A percentile compares a stretch with the other conserved stretches of the same genome.
phyloP scores from a whole-genome alignment of 2,329 filamentous ascomycete genomes.

The Neofusicoccum sp. region DNA sequence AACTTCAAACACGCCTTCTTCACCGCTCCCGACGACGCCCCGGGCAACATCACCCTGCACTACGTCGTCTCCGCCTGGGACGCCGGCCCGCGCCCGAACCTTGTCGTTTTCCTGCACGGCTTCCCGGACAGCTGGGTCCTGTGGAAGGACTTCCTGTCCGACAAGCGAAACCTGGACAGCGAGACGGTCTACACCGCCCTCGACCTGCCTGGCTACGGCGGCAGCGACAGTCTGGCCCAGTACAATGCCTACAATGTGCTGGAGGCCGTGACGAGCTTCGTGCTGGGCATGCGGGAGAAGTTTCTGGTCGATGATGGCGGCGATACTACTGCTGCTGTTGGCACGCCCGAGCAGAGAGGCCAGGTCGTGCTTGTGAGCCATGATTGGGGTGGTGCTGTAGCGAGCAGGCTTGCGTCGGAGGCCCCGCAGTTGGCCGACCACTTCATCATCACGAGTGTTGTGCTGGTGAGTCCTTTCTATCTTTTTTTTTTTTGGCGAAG shows the following conservation, averaged over 20 bases:
- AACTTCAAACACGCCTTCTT: constrained; percentile 54
- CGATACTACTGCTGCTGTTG: background rate
- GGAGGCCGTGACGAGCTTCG: constrained; percentile 54
- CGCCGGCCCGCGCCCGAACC: constrained; percentile 21
- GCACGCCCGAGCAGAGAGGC: constrained; percentile 22
- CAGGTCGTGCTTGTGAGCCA: constrained; percentile 50
- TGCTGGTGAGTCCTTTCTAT: constrained; percentile 45
- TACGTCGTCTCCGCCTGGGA: constrained; percentile 47
- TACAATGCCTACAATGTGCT: constrained; percentile 54
- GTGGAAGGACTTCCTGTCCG: constrained; percentile 50
- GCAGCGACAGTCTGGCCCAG: constrained; percentile 51
- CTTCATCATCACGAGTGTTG: constrained; percentile 54
- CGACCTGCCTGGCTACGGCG: constrained; percentile 60
- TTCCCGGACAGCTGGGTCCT: constrained; percentile 59
- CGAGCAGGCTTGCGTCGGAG: constrained; percentile 58
- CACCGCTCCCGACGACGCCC: constrained; percentile 39
- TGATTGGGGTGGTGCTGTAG: constrained; percentile 56
- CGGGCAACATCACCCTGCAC: constrained; percentile 50
- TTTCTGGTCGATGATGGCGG: background rate
- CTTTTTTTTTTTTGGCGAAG: background rate
- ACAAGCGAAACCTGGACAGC: constrained; percentile 20
- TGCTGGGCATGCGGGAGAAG: constrained; percentile 49
- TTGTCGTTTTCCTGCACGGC: constrained; percentile 58
- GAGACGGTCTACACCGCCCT: constrained; percentile 52
- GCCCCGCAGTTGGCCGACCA: constrained; percentile 55